Conservation (phyloP, 306 rosid genomes). For the Geum urbanum region DNA sequence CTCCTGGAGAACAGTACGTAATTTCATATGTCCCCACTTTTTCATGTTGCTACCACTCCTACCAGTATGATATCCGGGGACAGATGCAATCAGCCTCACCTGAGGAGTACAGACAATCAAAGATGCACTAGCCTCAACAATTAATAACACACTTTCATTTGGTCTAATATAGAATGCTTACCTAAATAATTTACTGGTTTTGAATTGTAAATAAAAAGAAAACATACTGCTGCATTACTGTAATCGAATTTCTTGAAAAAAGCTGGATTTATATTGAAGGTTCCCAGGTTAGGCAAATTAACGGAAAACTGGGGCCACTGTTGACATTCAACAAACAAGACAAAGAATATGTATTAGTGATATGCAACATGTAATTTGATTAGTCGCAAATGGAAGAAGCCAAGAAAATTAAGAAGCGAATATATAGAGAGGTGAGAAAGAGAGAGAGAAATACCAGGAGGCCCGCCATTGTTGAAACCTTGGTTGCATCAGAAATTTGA, state of each 20-base stretch:
- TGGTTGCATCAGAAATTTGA: slow-evolving; percentile 1
- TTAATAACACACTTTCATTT: slow-evolving; percentile 24
- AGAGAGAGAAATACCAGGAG: slow-evolving; percentile 12
- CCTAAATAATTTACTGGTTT: background rate
- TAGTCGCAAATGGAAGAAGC: background rate
- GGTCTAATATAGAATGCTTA: slow-evolving; percentile 15
- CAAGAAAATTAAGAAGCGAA: background rate
- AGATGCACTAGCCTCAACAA: slow-evolving; percentile 84
- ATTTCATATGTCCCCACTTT: slow-evolving; percentile 97
- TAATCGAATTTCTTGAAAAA: slow-evolving; percentile 90
- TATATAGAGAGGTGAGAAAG: background rate
- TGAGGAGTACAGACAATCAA: slow-evolving; percentile 35
- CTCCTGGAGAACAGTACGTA: slow-evolving; percentile 77
- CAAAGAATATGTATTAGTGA: slow-evolving; percentile 14
- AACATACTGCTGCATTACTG: slow-evolving; percentile 64
- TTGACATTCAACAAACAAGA: slow-evolving; percentile 25
- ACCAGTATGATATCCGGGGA: slow-evolving; percentile 95
- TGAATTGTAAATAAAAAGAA: background rate
- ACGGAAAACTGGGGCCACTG: slow-evolving; percentile 87
- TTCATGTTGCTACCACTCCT: slow-evolving; percentile 48
- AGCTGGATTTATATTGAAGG: slow-evolving; percentile 55
- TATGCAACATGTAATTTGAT: slow-evolving; percentile 2
- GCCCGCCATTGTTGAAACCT: slow-evolving; percentile 8
- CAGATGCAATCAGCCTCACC: slow-evolving; percentile 94
- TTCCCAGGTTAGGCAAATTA: slow-evolving; percentile 59